phyloP scores from a whole-genome alignment of 2,329 filamentous ascomycete species.

The Fulvia fulva region DNA sequence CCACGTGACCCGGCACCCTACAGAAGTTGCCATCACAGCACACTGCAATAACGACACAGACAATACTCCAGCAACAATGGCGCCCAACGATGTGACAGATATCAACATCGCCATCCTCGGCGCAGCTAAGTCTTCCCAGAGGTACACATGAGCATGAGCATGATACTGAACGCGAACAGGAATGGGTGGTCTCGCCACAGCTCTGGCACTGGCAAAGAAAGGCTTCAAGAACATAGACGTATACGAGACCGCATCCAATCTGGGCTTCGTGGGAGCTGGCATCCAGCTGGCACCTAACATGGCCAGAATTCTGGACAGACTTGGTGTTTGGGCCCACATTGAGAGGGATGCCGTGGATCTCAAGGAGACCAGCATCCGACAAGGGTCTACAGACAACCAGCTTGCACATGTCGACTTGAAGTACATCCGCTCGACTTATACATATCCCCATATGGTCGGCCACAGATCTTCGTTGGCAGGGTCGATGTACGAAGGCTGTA shows the following conservation, averaged over 20 bases:
- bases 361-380: slow-evolving; percentile 66
- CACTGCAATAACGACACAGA: not conserved
- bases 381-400: slow-evolving; percentile 66
- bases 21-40: not conserved
- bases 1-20: too few relatives aligned
- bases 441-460: slow-evolving; percentile 74
- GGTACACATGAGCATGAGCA: not conserved
- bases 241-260: slow-evolving; percentile 67
- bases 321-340: slow-evolving; percentile 71
- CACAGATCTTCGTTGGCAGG: slow-evolving; percentile 70
- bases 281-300: slow-evolving; percentile 84
- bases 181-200: slow-evolving; percentile 72
- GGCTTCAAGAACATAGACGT: slow-evolving; percentile 71
- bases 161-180: slow-evolving; percentile 32
- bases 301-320: slow-evolving; percentile 66
- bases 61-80: slow-evolving; percentile 21
- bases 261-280: slow-evolving; percentile 79
- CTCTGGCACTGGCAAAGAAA: slow-evolving; percentile 69
- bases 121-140: slow-evolving; percentile 24
- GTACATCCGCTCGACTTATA: slow-evolving; percentile 64
- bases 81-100: slow-evolving; percentile 30
- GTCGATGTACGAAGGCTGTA: slow-evolving; percentile 67
- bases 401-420: slow-evolving; percentile 66
- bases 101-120: slow-evolving; percentile 35
- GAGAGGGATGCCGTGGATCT: slow-evolving; percentile 67